phyloP scores from a whole-genome alignment of 2,329 filamentous ascomycete species.

The Orbilia quercus region DNA sequence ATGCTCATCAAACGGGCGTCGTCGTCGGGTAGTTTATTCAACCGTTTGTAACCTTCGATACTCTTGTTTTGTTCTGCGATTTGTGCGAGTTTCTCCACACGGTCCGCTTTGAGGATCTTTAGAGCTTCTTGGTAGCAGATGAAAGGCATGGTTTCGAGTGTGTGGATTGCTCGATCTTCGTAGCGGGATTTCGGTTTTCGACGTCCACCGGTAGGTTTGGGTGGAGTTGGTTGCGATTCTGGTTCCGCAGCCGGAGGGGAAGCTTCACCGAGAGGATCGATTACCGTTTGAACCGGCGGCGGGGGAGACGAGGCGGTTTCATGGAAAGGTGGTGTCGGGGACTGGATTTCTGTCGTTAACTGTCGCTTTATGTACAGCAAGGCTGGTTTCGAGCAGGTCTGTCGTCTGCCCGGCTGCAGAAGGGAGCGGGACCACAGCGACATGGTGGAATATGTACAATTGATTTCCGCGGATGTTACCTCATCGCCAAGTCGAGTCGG shows the following conservation, averaged over 20 bases:
- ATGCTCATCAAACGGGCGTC: constrained; percentile 76
- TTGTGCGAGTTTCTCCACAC: constrained; percentile 79
- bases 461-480: constrained; percentile 7
- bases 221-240: not conserved
- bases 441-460: constrained; percentile 16
- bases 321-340: constrained; percentile 25
- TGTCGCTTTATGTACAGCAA: constrained; percentile 41
- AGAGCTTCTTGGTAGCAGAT: constrained; percentile 98
- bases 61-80: constrained; percentile 76
- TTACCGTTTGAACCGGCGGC: constrained; percentile 15
- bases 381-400: constrained; percentile 40
- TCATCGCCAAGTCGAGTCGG: constrained; percentile 9
- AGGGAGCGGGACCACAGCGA: constrained; percentile 45
- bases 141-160: constrained; percentile 87
- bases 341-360: constrained; percentile 49
- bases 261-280: not conserved
- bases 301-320: constrained; percentile 43
- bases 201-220: not conserved
- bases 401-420: constrained; percentile 38
- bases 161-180: constrained; percentile 44
- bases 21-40: constrained; percentile 74
- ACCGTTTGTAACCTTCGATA: constrained; percentile 72
- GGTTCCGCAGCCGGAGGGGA: constrained; percentile 2
- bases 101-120: constrained; percentile 81
- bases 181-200: constrained; percentile 31